These are phyloP conservation scores for Clonostachys sp. DNA, from an alignment of 2,329 filamentous ascomycete genomes.

Conservation along the genomic window DNA sequence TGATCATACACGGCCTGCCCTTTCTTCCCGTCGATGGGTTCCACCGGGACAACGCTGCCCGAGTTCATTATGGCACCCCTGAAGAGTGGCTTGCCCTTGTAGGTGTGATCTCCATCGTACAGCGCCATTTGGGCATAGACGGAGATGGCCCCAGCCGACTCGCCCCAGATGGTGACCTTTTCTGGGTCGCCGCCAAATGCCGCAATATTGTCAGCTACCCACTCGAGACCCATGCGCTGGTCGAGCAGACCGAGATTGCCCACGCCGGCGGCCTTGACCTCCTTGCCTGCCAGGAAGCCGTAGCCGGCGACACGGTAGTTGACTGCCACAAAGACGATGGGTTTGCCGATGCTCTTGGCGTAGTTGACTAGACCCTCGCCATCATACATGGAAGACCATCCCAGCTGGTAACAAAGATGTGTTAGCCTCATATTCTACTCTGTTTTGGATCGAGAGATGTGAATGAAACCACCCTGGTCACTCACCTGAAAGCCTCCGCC, in stretches of 20 bases:
- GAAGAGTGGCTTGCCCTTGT: slow-evolving; percentile 51
- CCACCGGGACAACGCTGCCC: slow-evolving; percentile 43
- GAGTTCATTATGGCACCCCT: slow-evolving; percentile 62
- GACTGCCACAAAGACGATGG: slow-evolving; percentile 58
- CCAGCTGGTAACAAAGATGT: slow-evolving; percentile 12
- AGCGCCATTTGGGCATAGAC: slow-evolving; percentile 59
- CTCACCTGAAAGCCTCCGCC: slow-evolving; percentile 40
- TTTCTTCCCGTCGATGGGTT: slow-evolving; percentile 48
- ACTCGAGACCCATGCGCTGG: slow-evolving; percentile 55
- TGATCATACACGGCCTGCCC: slow-evolving; percentile 50
- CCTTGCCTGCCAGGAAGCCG: slow-evolving; percentile 54
- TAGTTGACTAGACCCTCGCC: slow-evolving; percentile 22
- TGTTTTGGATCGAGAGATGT: too few species aligned
- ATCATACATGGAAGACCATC: slow-evolving; percentile 28
- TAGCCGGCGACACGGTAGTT: slow-evolving; percentile 57
- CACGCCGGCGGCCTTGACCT: slow-evolving; percentile 48
- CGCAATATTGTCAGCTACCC: slow-evolving; percentile 61
- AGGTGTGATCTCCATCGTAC: slow-evolving; percentile 56
- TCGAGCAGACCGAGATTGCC: slow-evolving; percentile 58
- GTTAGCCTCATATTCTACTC: not conserved
- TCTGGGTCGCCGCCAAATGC: slow-evolving; percentile 62
- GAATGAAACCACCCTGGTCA: not conserved
- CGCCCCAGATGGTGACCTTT: slow-evolving; percentile 63
- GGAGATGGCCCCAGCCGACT: slow-evolving; percentile 55
- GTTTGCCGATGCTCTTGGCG: slow-evolving; percentile 38